These are phyloP conservation scores for Thymus quinquecostatus DNA, from an alignment of 257 asterid genomes.

Conservation along the genomic window DNA sequence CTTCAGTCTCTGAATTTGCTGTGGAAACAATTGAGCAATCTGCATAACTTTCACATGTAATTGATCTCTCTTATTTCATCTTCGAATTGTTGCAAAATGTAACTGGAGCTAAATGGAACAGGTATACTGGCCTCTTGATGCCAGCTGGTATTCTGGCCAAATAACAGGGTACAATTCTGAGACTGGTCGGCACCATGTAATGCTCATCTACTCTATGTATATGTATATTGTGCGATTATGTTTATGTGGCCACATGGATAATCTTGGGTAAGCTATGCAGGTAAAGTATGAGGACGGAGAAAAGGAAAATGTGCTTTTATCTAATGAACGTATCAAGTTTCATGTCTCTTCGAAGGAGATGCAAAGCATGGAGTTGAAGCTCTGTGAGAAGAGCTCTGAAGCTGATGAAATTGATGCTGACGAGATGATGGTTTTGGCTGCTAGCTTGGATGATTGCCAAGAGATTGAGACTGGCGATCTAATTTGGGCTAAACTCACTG, in stretches of 20 bases:
- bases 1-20: background rate
- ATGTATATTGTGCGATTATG: slow-evolving; percentile 16
- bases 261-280: slow-evolving; percentile 51
- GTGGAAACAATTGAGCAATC: slow-evolving; percentile 5
- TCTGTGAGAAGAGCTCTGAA: slow-evolving; percentile 51
- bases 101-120: slow-evolving; percentile 41
- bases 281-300: slow-evolving; percentile 89
- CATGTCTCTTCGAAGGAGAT: slow-evolving; percentile 66
- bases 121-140: slow-evolving; percentile 99
- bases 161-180: slow-evolving; percentile 57
- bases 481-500: slow-evolving; percentile 99
- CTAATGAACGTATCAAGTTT: slow-evolving; percentile 79
- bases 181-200: slow-evolving; percentile 78
- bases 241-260: slow-evolving; percentile 17
- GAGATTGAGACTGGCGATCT: slow-evolving; percentile 88
- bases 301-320: slow-evolving; percentile 62
- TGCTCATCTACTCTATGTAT: slow-evolving; percentile 30
- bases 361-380: slow-evolving; percentile 59
- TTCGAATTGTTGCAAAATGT: slow-evolving; percentile 25
- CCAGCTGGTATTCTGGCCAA: slow-evolving; percentile 76
- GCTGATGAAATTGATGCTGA: slow-evolving; percentile 73
- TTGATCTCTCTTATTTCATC: slow-evolving; percentile 15
- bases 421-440: slow-evolving; percentile 90
- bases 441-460: slow-evolving; percentile 74
- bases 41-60: slow-evolving; percentile 29